phyloP scores from a whole-genome alignment of 257 asterid genomes.

The Asclepias syriaca region DNA sequence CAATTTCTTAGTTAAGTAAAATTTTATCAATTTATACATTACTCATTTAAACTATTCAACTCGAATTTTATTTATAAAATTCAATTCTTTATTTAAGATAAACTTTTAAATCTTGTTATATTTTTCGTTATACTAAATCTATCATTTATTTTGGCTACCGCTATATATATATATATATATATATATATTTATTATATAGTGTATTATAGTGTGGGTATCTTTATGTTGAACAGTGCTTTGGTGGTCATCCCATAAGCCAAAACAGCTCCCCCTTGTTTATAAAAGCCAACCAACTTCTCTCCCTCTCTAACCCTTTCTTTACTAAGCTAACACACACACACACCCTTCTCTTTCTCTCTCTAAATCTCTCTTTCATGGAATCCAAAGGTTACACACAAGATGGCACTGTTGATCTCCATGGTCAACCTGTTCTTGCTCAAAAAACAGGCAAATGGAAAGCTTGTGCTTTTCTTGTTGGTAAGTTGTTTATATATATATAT shows the following conservation, averaged over 20 bases:
- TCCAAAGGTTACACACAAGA: slow-evolving; percentile 61
- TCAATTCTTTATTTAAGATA: too few species aligned
- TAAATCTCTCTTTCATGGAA: slow-evolving; percentile 37
- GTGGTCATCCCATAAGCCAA: neutral
- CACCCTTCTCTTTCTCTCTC: neutral
- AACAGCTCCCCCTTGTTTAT: neutral
- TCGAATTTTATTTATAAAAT: too few species aligned
- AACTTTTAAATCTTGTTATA: too few species aligned
- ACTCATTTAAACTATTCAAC: too few species aligned
- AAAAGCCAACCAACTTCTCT: neutral
- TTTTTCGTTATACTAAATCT: too few species aligned
- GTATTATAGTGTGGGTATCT: neutral
- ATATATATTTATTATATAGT: too few species aligned
- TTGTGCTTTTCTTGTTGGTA: slow-evolving; percentile 78
- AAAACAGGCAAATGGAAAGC: slow-evolving; percentile 94
- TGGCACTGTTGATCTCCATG: slow-evolving; percentile 77
- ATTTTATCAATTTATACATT: too few species aligned
- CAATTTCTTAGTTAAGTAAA: too few species aligned
- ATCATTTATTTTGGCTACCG: too few species aligned
- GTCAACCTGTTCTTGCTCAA: slow-evolving; percentile 53
- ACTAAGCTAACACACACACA: neutral
- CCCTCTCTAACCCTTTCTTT: neutral
- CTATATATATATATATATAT: too few species aligned
- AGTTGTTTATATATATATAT: too few species aligned
- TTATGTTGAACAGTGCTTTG: neutral